These are phyloP conservation scores for Fragilaria crotonensis DNA, from an alignment of 108 stramenopile genomes.

Conservation along the genomic window DNA sequence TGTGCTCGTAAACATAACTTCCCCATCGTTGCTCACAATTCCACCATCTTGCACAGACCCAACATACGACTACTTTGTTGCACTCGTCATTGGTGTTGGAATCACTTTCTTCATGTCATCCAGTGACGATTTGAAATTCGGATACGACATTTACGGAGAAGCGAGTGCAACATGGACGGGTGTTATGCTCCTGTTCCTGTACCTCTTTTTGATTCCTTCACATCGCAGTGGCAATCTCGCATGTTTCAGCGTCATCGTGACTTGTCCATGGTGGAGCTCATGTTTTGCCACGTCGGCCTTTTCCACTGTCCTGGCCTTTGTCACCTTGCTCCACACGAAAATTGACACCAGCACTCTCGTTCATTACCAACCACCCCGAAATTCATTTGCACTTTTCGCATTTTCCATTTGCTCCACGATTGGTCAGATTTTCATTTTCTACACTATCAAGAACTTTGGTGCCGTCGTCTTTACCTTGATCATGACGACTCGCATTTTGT, in stretches of 20 bases:
- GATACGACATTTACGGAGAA: slow-evolving; percentile 61
- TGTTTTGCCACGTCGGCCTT: slow-evolving; percentile 94
- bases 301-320: slow-evolving; percentile 84
- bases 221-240: slow-evolving; percentile 80
- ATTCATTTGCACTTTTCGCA: slow-evolving; percentile 93
- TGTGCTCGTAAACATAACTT: not conserved
- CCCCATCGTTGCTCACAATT: not conserved
- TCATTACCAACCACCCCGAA: slow-evolving; percentile 86
- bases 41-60: slow-evolving; percentile 43
- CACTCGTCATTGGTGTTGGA: slow-evolving; percentile 91
- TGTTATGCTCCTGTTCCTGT: slow-evolving; percentile 91
- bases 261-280: too few species aligned
- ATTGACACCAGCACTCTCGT: slow-evolving; percentile 71
- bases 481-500: slow-evolving; percentile 93
- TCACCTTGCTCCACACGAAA: slow-evolving; percentile 94
- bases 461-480: slow-evolving; percentile 98
- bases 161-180: slow-evolving; percentile 82
- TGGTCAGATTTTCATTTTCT: slow-evolving; percentile 94
- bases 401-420: slow-evolving; percentile 94
- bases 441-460: slow-evolving; percentile 97
- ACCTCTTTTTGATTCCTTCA: slow-evolving; percentile 94
- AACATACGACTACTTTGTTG: slow-evolving; percentile 91
- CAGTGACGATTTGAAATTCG: slow-evolving; percentile 77
- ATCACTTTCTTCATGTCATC: slow-evolving; percentile 90
- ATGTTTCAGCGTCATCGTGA: slow-evolving; percentile 97